These are phyloP conservation scores for Xenoacremonium recifei DNA, from an alignment of 2,329 filamentous ascomycete species.

Conservation along the genomic window DNA sequence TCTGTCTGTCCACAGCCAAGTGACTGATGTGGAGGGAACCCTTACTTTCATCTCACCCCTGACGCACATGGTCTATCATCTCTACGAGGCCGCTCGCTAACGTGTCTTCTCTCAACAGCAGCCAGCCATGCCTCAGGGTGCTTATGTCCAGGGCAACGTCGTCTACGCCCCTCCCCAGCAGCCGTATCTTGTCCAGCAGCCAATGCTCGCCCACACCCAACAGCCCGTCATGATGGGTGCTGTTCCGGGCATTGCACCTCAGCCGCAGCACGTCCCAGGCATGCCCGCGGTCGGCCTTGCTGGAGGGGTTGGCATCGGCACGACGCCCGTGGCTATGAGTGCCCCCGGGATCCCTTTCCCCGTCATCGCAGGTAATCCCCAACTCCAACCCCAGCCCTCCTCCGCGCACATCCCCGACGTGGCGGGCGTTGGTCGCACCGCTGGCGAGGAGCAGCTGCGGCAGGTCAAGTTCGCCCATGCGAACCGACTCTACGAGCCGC, in stretches of 20 bases:
- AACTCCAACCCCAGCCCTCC: no score
- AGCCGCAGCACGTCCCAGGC: constrained; percentile 23
- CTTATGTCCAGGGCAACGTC: constrained; percentile 22
- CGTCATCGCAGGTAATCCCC: constrained; percentile 43
- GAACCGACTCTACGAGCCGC: constrained; percentile 53
- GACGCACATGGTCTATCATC: not conserved
- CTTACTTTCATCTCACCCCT: not conserved
- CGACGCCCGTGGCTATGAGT: no score
- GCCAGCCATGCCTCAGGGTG: constrained; percentile 26
- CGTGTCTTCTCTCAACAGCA: constrained; percentile 22
- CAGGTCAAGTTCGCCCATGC: constrained; percentile 48
- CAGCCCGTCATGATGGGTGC: constrained; percentile 29
- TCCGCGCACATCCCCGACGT: constrained; percentile 45
- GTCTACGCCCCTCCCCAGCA: constrained; percentile 35
- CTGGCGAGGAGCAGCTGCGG: constrained; percentile 44
- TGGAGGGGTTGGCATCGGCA: constrained; percentile 20
- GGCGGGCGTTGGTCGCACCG: constrained; percentile 51
- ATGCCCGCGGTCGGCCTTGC: constrained; percentile 25
- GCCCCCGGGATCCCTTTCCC: constrained; percentile 31
- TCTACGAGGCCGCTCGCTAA: no score
- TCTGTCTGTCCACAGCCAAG: not conserved
- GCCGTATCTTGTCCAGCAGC: constrained; percentile 16
- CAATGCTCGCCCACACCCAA: constrained; percentile 13
- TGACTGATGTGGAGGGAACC: not conserved
- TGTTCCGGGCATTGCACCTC: constrained; percentile 25